These are phyloP conservation scores for Cryptococcus sp. DNA, from an alignment of 1,284 basidiomycete species.

Conservation along the genomic window DNA sequence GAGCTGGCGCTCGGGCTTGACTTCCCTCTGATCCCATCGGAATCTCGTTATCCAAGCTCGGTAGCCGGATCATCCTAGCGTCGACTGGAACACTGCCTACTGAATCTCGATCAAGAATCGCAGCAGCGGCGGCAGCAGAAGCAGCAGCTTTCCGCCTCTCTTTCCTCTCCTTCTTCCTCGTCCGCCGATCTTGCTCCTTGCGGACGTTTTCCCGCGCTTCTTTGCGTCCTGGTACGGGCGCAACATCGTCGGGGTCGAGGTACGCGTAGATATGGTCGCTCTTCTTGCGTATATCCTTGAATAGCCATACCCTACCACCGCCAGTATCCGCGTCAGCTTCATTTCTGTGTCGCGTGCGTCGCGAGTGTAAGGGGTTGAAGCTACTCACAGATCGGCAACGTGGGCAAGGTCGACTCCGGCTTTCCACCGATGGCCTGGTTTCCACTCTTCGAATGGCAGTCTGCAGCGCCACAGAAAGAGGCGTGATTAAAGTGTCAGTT, in stretches of 20 bases:
- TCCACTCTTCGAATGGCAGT: constrained; percentile 9
- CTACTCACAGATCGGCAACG: constrained; percentile 12
- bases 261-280: constrained; percentile 20
- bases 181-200: constrained; percentile 14
- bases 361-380: constrained; percentile 1
- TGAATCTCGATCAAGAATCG: too few species aligned
- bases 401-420: neutral
- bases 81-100: too few species aligned
- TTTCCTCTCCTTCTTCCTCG: constrained; percentile 12
- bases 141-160: neutral
- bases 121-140: too few species aligned
- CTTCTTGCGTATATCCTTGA: constrained; percentile 22
- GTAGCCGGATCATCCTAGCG: too few species aligned
- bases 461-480: neutral
- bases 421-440: constrained; percentile 10
- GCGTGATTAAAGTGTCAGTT: too few species aligned
- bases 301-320: constrained; percentile 8
- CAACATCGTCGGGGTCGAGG: constrained; percentile 3
- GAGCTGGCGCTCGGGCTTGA: constrained; percentile 1
- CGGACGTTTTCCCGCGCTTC: constrained; percentile 14
- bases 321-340: too few species aligned
- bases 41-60: too few species aligned
- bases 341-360: neutral
- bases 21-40: too few species aligned
- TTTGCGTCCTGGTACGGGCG: constrained; percentile 16